Conservation (phyloP, 768 basidiomycete genomes). For the Leccinum fibrillosum region DNA sequence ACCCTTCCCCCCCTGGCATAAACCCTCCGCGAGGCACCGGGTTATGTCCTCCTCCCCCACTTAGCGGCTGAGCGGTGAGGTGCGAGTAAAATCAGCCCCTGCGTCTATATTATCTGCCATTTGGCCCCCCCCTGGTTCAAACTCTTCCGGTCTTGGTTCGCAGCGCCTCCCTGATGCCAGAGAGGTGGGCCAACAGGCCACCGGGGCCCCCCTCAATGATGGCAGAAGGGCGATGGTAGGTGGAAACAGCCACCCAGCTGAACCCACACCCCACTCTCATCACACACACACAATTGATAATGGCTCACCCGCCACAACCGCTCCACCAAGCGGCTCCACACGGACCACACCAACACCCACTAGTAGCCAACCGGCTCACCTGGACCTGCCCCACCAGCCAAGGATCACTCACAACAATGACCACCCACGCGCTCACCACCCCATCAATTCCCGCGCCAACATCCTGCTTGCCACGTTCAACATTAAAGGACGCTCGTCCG, state of each 20-base stretch:
- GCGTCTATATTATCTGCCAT: not conserved
- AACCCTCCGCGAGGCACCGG: slow-evolving; percentile 1
- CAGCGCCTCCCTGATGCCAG: not conserved
- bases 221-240: not conserved
- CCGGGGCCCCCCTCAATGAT: not conserved
- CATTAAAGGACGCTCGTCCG: not conserved
- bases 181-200: not conserved
- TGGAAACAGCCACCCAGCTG: not conserved
- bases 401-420: no score
- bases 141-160: not conserved
- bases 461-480: not conserved
- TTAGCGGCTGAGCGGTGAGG: not conserved
- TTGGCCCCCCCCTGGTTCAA: not conserved
- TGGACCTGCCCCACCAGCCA: no score
- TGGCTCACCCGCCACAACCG: no score
- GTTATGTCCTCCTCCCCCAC: slow-evolving; percentile 6
- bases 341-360: no score
- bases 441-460: not conserved
- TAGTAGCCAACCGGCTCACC: no score
- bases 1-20: not conserved
- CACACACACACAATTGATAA: no score
- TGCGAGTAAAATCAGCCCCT: not conserved
- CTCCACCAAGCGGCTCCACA: no score
- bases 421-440: no score
- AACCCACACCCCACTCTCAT: no score